Conservation (phyloP, 2,329 filamentous ascomycete species). For the Cladophialophora bantiana region DNA sequence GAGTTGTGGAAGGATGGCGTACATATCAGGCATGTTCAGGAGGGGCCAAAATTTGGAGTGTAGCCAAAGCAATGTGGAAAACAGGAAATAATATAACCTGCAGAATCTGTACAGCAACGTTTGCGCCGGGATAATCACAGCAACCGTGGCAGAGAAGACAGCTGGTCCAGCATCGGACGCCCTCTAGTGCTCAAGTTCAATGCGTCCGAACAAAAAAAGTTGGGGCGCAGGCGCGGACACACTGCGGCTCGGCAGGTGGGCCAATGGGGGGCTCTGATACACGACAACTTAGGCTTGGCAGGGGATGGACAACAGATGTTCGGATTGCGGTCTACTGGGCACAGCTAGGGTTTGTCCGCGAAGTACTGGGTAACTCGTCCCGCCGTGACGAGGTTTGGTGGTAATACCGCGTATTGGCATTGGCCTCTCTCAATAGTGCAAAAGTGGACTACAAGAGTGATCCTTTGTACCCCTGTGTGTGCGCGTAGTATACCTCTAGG, state of each 20-base stretch:
- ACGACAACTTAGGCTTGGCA: constrained; percentile 4
- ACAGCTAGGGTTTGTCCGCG: background rate
- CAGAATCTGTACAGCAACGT: constrained; percentile 4
- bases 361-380: background rate
- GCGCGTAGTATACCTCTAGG: background rate
- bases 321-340: background rate
- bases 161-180: background rate
- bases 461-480: background rate
- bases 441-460: background rate
- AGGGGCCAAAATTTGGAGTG: constrained; percentile 2
- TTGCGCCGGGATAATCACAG: background rate
- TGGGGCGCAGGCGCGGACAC: background rate
- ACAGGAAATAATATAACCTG: background rate
- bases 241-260: constrained; percentile 4
- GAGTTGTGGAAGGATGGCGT: background rate
- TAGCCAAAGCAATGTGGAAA: constrained; percentile 15
- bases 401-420: background rate
- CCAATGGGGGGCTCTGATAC: background rate
- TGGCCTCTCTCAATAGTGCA: background rate
- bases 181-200: background rate
- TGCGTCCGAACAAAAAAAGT: constrained; percentile 10
- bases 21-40: constrained; percentile 33
- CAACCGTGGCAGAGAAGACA: constrained; percentile 4
- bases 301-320: background rate
- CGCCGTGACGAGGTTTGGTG: background rate